phyloP scores from a whole-genome alignment of 2,329 filamentous ascomycete genomes.

The Fusarium keratoplasticum region DNA sequence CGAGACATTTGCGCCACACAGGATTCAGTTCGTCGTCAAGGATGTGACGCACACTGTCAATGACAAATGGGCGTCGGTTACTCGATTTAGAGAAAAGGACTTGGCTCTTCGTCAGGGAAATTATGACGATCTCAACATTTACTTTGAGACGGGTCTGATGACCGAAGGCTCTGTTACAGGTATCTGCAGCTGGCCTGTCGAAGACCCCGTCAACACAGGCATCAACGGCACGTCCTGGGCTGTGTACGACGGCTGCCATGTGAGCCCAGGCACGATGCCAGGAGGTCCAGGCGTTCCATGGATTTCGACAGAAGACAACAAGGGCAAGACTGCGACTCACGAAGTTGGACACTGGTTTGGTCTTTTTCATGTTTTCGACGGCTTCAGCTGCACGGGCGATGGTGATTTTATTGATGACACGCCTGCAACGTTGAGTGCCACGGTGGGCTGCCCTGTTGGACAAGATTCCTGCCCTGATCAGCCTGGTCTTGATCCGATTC shows the following conservation, averaged over 20 bases:
- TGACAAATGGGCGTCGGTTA: conserved; percentile 54
- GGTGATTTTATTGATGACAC: conserved; percentile 57
- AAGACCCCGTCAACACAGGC: conserved; percentile 41
- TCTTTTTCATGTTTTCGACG: conserved; percentile 61
- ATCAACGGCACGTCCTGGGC: conserved; percentile 50
- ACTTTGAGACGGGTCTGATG: conserved; percentile 55
- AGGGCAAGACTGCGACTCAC: conserved; percentile 51
- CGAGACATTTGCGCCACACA: conserved; percentile 53
- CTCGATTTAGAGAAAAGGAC: conserved; percentile 57
- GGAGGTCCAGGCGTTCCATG: conserved; percentile 45
- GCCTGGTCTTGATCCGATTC: conserved; percentile 50
- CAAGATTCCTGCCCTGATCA: conserved; percentile 50
- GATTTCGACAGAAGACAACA: conserved; percentile 46
- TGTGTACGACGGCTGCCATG: conserved; percentile 49
- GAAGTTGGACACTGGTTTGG: conserved; percentile 63
- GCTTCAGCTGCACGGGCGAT: conserved; percentile 47
- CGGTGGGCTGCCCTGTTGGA: conserved; percentile 51
- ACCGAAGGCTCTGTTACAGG: conserved; percentile 54
- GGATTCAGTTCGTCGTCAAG: conserved; percentile 57
- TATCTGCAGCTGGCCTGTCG: conserved; percentile 57
- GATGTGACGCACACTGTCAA: conserved; percentile 58
- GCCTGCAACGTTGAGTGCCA: conserved; percentile 49
- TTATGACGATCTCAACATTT: conserved; percentile 59
- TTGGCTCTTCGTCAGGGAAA: conserved; percentile 55
- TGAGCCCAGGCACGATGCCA: conserved; percentile 52